phyloP scores from a whole-genome alignment of 1,284 basidiomycete species.

The Neonothopanus nambi region DNA sequence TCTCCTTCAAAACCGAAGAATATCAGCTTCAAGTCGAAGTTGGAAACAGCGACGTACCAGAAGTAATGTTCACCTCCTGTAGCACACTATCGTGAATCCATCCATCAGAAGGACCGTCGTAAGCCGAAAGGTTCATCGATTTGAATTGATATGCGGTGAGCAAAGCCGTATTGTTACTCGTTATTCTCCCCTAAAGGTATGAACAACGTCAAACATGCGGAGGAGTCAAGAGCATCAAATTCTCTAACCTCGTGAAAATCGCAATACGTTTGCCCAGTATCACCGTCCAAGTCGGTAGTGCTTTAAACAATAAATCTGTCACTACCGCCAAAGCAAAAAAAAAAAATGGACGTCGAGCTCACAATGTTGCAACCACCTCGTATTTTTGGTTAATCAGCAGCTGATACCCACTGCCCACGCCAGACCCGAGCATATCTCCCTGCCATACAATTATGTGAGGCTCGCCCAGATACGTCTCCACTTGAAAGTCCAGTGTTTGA shows the following conservation, averaged over 20 bases:
- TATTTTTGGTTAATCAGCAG: constrained; percentile 10
- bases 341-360: background rate
- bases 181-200: constrained; percentile 2
- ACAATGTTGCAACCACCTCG: constrained; percentile 9
- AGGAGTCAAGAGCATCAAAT: background rate
- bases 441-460: constrained; percentile 6
- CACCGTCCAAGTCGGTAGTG: background rate
- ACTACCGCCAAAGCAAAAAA: no score
- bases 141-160: constrained; percentile 6
- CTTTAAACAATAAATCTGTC: background rate
- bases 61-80: constrained; percentile 11
- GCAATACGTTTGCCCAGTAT: background rate
- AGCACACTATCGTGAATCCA: constrained; percentile 9
- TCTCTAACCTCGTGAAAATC: constrained; percentile 9
- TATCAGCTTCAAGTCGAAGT: no score
- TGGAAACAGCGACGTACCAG: background rate
- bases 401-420: constrained; percentile 7
- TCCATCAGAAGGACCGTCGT: constrained; percentile 5
- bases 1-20: constrained; percentile 6
- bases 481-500: background rate
- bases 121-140: constrained; percentile 1
- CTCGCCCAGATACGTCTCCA: constrained; percentile 7
- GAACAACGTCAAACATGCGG: no score
- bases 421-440: constrained; percentile 1
- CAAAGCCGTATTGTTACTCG: constrained; percentile 9